phyloP scores from a whole-genome alignment of 1,284 basidiomycete genomes.

The Tremellales sp. region DNA sequence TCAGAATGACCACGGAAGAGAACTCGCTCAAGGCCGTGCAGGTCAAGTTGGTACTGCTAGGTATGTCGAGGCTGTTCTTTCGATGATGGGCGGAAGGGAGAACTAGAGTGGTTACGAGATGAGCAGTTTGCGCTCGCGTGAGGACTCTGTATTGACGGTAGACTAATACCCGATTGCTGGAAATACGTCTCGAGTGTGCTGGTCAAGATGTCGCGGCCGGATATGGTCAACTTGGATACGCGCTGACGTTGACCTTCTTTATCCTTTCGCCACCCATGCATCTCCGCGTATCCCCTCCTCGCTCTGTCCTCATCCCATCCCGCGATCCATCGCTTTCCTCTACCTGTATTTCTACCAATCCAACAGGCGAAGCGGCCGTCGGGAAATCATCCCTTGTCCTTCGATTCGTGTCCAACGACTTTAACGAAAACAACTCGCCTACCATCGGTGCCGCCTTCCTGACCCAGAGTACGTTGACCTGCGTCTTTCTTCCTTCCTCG shows the following conservation, averaged over 20 bases:
- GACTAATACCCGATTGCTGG: no score
- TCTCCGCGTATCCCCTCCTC: no score
- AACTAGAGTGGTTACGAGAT: no score
- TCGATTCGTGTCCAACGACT: constrained; percentile 69
- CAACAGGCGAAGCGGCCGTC: constrained; percentile 90
- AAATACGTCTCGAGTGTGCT: no score
- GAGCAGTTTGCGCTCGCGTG: no score
- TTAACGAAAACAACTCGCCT: constrained; percentile 56
- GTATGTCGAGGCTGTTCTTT: constrained; percentile 50
- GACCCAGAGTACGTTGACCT: constrained; percentile 42
- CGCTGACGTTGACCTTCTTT: no score
- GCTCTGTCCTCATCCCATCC: no score
- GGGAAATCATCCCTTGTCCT: constrained; percentile 99
- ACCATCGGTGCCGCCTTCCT: constrained; percentile 93
- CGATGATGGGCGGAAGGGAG: not conserved
- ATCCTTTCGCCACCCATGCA: no score
- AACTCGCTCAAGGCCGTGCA: constrained; percentile 73
- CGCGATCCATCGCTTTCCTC: no score
- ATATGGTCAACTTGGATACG: no score
- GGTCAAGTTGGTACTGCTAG: constrained; percentile 83
- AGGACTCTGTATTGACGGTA: no score
- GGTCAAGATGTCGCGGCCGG: no score
- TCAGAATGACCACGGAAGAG: constrained; percentile 38
- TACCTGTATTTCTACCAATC: not conserved
- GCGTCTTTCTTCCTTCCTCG: not conserved